phyloP scores from a whole-genome alignment of 2,329 filamentous ascomycete genomes.

The Botrytis deweyae region DNA sequence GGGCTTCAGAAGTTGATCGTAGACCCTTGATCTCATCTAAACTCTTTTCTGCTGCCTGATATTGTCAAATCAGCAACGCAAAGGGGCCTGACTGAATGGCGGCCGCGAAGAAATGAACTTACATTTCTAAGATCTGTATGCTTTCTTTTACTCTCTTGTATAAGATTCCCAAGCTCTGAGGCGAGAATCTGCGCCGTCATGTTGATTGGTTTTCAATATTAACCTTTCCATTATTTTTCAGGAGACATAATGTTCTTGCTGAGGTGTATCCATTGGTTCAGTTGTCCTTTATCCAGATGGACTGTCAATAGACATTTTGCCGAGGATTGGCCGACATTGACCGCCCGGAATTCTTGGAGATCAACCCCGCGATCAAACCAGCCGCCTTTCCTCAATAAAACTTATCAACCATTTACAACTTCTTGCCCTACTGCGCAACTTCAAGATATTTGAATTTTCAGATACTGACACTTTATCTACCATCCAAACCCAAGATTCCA shows the following conservation, averaged over 20 bases:
- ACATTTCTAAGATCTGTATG: slow-evolving; percentile 85
- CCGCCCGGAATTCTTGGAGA: slow-evolving; percentile 15
- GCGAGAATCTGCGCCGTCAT: slow-evolving; percentile 92
- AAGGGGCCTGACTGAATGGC: slow-evolving; percentile 14
- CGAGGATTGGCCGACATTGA: slow-evolving; percentile 20
- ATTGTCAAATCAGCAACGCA: slow-evolving; percentile 42
- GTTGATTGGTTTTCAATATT: slow-evolving; percentile 28
- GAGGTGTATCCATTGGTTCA: background rate
- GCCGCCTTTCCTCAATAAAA: background rate
- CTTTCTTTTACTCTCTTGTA: slow-evolving; percentile 95
- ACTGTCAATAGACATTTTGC: background rate
- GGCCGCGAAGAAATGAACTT: slow-evolving; percentile 38
- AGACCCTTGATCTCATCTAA: slow-evolving; percentile 82
- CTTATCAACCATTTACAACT: slow-evolving; percentile 6
- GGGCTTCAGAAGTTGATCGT: slow-evolving; percentile 69
- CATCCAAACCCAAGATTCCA: background rate
- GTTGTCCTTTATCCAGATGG: slow-evolving; percentile 17
- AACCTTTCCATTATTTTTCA: slow-evolving; percentile 29
- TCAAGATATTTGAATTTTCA: background rate
- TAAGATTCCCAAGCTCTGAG: slow-evolving; percentile 83
- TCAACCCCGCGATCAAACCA: slow-evolving; percentile 13
- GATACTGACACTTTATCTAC: background rate
- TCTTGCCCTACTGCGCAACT: background rate
- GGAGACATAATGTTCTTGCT: slow-evolving; percentile 13
- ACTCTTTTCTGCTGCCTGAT: slow-evolving; percentile 82